Percentiles rank a stretch among this genome's conserved stretches.
Evolutionary conservation across 257 asterid species (phyloP).

Genomic region (Craterostigma plantagineum): DNA sequence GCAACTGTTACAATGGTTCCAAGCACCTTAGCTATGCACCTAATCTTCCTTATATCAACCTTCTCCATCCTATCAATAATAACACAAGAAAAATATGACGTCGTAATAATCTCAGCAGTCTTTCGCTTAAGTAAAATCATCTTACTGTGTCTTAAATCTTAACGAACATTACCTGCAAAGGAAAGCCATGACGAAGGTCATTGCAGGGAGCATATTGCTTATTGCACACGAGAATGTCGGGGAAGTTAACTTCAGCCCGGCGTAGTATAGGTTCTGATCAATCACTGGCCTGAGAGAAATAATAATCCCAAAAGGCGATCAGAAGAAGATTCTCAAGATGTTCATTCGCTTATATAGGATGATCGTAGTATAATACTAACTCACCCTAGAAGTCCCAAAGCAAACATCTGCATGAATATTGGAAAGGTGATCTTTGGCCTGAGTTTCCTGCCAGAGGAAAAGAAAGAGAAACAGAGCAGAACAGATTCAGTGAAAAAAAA

Average conservation of each 20-base stretch:
- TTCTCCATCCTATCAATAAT: constrained; percentile 57
- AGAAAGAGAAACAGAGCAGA: no score
- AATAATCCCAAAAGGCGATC: neutral
- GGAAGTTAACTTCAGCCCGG: constrained; percentile 65
- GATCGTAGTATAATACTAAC: constrained; percentile 8
- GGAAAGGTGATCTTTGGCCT: constrained; percentile 83
- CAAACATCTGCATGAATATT: constrained; percentile 74
- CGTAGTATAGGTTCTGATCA: constrained; percentile 80
- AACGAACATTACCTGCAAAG: constrained; percentile 37
- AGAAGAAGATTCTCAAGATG: no score
- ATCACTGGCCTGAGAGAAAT: constrained; percentile 67
- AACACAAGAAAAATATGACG: no score
- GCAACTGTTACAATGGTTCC: constrained; percentile 58
- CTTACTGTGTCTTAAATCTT: no score
- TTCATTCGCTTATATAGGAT: no score
- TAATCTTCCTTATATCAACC: constrained; percentile 35
- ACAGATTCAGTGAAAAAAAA: no score
- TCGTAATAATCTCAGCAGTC: no score
- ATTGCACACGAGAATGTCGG: constrained; percentile 84
- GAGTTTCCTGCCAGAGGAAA: constrained; percentile 39
- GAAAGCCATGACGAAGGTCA: constrained; percentile 78
- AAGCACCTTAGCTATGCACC: constrained; percentile 64
- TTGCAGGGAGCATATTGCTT: constrained; percentile 91
- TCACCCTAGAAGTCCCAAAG: constrained; percentile 84
- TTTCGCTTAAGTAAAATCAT: no score